These are phyloP conservation scores for Tribonema minus DNA, from an alignment of 108 stramenopile genomes.

Conservation along the genomic window DNA sequence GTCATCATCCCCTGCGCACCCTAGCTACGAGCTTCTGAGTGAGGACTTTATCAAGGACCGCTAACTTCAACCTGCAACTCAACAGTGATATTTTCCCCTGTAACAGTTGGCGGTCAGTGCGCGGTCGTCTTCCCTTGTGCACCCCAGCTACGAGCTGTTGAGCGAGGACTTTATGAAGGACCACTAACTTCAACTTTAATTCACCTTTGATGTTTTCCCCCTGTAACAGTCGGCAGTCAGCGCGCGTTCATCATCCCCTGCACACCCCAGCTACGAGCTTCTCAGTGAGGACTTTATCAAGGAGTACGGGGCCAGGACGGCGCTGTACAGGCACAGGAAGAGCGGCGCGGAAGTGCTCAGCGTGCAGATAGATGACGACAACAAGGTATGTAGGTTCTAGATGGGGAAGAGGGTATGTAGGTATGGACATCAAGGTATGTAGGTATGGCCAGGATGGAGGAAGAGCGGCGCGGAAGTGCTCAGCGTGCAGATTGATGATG, in stretches of 20 bases:
- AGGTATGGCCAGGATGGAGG: too few relatives aligned
- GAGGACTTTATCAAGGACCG: slow-evolving; percentile 43
- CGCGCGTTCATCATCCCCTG: too few relatives aligned
- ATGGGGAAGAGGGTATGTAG: too few relatives aligned
- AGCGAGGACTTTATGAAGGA: slow-evolving; percentile 39
- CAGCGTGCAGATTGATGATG: slow-evolving; percentile 81
- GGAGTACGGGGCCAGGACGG: slow-evolving; percentile 43
- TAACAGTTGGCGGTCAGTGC: too few relatives aligned
- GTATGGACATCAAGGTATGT: too few relatives aligned
- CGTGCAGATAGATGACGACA: slow-evolving; percentile 84
- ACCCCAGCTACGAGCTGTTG: slow-evolving; percentile 39
- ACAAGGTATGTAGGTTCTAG: slow-evolving; percentile 79
- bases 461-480: slow-evolving; percentile 81
- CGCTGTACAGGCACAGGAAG: slow-evolving; percentile 80
- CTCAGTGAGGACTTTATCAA: slow-evolving; percentile 34
- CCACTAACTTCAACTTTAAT: too few relatives aligned
- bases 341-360: slow-evolving; percentile 82
- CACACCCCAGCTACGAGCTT: slow-evolving; percentile 39
- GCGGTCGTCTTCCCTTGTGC: too few relatives aligned
- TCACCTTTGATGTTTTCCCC: too few relatives aligned
- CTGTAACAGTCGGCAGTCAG: too few relatives aligned
- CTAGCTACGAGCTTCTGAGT: slow-evolving; percentile 32
- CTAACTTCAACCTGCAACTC: too few relatives aligned
- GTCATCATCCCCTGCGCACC: slow-evolving; percentile 25
- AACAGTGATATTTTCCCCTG: too few relatives aligned